Base-by-base conservation (phyloP, 169 alveolate species). In the Eimeria tenella region DNA sequence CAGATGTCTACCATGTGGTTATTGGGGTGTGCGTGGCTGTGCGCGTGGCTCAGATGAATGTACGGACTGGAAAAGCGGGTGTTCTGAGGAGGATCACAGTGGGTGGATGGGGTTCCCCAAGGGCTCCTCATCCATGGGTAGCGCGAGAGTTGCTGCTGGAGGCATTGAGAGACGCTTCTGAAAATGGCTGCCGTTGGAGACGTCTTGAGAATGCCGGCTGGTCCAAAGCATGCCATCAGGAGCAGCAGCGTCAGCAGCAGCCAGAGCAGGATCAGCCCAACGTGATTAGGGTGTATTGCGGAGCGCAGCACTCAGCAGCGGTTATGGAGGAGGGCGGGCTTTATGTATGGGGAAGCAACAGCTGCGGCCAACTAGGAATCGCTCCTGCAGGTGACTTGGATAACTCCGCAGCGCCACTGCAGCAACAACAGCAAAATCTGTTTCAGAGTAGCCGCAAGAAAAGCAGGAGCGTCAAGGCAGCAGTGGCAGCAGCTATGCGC, bases 241-340 rank as follows among this genome's bases (percentile, higher is more conserved):
- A 10, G 68, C 68, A 58, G 68, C 68, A 58, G 68, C 68, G 19
- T 11, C 68, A 58, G 68, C 68, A 58, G 19, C 68, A 58, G 19
- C 21, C 11, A 58, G 68, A 17, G 68, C 11, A 58, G 19, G 68
- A 58, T 15, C 81, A 9, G 11, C 10, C 13, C 8, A 25, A 75
- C 23, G 77, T 83, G 50, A 4, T 56, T 5, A 65, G 77, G 8
- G 91, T 83, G 25, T 83, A 15, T n/a, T 83, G 91, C 77, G 91
- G 91, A 13, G 17, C 60, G 42, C 31, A 23, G 42, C 91, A 83
- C 77, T 83, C 91, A 17, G 91, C 91, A 8, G 91, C 91, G 4
- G 60, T 83, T n/a, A 15, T 53, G 5, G 91, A n/a, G 31, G 91
- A 58, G 0, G 91, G 91, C 77, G 9, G 58, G 25, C 77, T 83